These are phyloP conservation scores for Penicillium sp. DNA, from an alignment of 2,329 filamentous ascomycete genomes.

Conservation along the genomic window DNA sequence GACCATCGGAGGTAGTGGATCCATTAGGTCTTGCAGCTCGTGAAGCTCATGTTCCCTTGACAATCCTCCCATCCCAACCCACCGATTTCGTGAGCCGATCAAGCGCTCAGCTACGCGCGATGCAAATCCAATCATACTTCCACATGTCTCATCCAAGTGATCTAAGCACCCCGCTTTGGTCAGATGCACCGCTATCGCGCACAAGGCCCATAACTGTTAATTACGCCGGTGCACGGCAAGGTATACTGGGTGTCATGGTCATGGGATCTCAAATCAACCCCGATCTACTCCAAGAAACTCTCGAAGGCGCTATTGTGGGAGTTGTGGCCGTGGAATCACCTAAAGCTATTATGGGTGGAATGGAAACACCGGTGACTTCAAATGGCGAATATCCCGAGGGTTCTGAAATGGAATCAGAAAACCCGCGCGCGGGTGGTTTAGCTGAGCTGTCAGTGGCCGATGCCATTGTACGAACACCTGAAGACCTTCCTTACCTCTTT, in stretches of 20 bases:
- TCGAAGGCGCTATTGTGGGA: conserved; percentile 56
- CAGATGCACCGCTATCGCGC: conserved; percentile 45
- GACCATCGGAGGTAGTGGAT: conserved; percentile 44
- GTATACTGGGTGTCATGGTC: conserved; percentile 53
- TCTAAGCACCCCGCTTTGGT: conserved; percentile 44
- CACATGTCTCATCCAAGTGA: conserved; percentile 43
- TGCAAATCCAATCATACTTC: conserved; percentile 64
- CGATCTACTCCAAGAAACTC: conserved; percentile 49
- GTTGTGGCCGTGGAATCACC: conserved; percentile 51
- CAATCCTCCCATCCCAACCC: conserved; percentile 48
- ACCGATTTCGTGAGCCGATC: conserved; percentile 48
- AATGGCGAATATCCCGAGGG: conserved; percentile 16
- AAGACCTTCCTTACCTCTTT: conserved; percentile 53
- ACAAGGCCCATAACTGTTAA: conserved; percentile 50
- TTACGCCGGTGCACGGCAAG: conserved; percentile 47
- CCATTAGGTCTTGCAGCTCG: conserved; percentile 43
- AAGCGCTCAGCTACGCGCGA: conserved; percentile 53
- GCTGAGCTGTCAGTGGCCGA: background rate
- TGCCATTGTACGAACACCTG: conserved; percentile 44
- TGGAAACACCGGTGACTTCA: conserved; percentile 1
- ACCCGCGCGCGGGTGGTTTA: background rate
- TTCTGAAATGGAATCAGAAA: conserved; percentile 20
- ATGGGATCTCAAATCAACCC: conserved; percentile 52
- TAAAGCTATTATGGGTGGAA: conserved; percentile 28
- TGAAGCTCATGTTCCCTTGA: conserved; percentile 39